Evolutionary conservation across 352 stramenopile genomes (phyloP), one percentile per base, ranked within the genome.

Genomic region (Paralagenidium karlingii): DNA sequence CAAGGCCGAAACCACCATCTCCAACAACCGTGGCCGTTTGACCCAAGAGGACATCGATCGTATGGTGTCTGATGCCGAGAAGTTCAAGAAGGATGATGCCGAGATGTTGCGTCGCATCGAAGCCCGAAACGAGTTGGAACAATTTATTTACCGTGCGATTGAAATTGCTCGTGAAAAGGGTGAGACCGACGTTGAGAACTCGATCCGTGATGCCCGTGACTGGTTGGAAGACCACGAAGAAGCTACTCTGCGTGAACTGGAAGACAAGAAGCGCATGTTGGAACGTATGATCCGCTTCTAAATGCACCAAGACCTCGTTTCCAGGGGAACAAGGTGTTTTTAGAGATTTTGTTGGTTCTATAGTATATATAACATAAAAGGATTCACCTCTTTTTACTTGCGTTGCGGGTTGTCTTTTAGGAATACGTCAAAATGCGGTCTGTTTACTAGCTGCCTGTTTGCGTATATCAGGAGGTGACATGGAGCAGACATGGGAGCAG

Each of bases 231-330:
- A 70, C 47, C 74, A 95, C 66, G 73, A 87, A 48, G 60, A 76
- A 40, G 80, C 75, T 24, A 91, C 92, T 40, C 80, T 92, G 26
- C 87, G 95, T 57, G 88, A 97, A 60, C 94, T 83, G 27, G 90
- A 97, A 58, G 82, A 94, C 55, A 96, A 97, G 80, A 91, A 96
- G 68, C 68, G 68, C 38, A 68, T 71, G 68, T 57, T 82, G 12
- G 64, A 82, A 56, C 68, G 64, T 47, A 66, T 82, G 60, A 60
- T 82, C 30, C 65, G 65, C 40, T 74, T 74, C 50, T 79, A 73
- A 73, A 53, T 47, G 53, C 11, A 32, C n/a, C n/a, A n/a, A n/a
- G n/a, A n/a, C n/a, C n/a, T n/a, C n/a, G n/a, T n/a, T n/a, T n/a
- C n/a, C n/a, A n/a, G n/a, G n/a, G n/a, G n/a, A n/a, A n/a, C n/a